Conservation (phyloP, 2,329 filamentous ascomycete genomes). For the Fusarium euwallaceae region DNA sequence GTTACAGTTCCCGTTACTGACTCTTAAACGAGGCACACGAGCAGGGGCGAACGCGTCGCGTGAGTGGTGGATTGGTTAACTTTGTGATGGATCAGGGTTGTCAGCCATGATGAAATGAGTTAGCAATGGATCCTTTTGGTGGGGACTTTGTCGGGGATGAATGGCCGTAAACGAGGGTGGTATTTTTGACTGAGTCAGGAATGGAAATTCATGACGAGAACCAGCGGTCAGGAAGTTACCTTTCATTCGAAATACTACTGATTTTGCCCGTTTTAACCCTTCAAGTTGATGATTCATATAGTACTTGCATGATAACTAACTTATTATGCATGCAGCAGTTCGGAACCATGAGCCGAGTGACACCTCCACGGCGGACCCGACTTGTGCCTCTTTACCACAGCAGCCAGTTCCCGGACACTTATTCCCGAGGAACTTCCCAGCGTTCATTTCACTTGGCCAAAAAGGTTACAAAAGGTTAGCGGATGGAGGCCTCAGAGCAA, state of each 20-base stretch:
- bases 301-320: neutral
- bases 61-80: neutral
- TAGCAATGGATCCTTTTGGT: neutral
- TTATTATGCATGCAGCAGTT: neutral
- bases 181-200: neutral
- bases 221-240: neutral
- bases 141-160: neutral
- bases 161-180: neutral
- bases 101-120: neutral
- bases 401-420: neutral
- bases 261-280: neutral
- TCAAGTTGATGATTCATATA: neutral
- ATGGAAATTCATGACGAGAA: neutral
- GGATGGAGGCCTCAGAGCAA: too few species aligned
- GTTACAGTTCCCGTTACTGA: neutral
- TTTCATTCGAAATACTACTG: neutral
- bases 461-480: too few species aligned
- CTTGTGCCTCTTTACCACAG: neutral
- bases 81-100: neutral
- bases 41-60: neutral
- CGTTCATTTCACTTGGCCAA: neutral
- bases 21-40: neutral
- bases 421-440: neutral
- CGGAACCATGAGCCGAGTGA: neutral
- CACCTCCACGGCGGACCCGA: neutral